Base-by-base conservation (phyloP, 1,284 basidiomycete species). In the Boletus sp. region DNA sequence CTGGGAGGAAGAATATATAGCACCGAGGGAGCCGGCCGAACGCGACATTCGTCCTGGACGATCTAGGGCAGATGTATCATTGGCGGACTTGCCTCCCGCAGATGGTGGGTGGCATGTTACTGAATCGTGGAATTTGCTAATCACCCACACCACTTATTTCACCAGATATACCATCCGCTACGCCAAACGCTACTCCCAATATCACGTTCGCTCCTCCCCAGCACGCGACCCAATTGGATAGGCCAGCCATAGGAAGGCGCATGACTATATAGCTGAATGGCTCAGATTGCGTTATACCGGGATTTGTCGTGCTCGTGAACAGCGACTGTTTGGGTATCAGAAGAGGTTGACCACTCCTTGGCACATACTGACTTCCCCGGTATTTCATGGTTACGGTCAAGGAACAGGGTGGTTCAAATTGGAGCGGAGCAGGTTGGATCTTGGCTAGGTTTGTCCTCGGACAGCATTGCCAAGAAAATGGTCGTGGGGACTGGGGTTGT, bases 361-460 rank as follows among this genome's bases (percentile, higher is more conserved):
- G 28, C 5, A 16, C 35, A 57, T 17, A 5, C 28, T 11, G 44
- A 58, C 44, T 33, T 58, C 44, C 55, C 38, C n/a, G n/a, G n/a
- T n/a, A n/a, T n/a, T n/a, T n/a, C n/a, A n/a, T n/a, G n/a, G 21
- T 40, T 55, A 14, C 38, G 43, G 10, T 35, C 53, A 25, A 58
- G 35, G 54, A 25, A 31, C 17, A 56, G 7, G 1, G 28, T 13
- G 3, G 9, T 19, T 47, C 52, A 25, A 9, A 27, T 35, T 19
- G 51, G 43, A 17, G 19, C 14, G 7, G 52, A 52, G 43, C 46
- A 16, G 56, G 52, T 3, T 56, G 56, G 52, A n/a, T 17, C 10
- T 31, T 58, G 16, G 56, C 52, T 4, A 58, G 52, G 25, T 56
- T 58, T 17, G n/a, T n/a, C n/a, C n/a, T n/a, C n/a, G n/a, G n/a